These are phyloP conservation scores for Colletotrichum tabaci DNA, from an alignment of 2,329 filamentous ascomycete species.

Conservation along the genomic window DNA sequence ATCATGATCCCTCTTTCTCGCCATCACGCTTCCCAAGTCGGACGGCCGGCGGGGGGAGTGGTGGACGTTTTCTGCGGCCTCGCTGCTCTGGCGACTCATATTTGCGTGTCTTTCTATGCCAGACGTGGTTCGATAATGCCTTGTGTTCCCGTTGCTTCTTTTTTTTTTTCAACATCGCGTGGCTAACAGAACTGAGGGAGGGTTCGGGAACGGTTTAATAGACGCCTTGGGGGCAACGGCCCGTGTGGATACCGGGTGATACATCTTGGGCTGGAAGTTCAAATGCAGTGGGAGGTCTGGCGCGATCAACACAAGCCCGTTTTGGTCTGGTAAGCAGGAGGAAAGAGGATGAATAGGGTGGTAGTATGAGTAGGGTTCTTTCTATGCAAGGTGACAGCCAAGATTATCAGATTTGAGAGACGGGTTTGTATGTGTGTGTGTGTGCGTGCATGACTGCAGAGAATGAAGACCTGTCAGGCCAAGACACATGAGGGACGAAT, in stretches of 20 bases:
- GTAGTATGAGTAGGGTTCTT: background rate
- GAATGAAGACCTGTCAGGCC: background rate
- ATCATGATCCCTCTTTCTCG: background rate
- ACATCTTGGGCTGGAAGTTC: background rate
- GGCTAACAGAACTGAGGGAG: background rate
- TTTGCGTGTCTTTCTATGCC: background rate
- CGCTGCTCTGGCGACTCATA: background rate
- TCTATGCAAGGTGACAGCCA: background rate
- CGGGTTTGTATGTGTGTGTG: background rate
- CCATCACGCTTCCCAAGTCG: background rate
- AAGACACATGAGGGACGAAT: background rate
- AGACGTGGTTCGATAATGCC: background rate
- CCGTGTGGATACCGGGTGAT: background rate
- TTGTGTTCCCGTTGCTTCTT: background rate
- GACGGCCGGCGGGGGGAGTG: background rate
- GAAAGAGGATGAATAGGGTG: background rate
- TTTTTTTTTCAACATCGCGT: background rate
- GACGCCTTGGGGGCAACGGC: background rate
- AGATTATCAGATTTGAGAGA: background rate
- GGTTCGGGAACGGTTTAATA: background rate
- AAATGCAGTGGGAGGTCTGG: conserved; percentile 1
- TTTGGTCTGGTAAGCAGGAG: background rate
- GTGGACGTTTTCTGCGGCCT: background rate
- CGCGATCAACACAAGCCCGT: background rate
- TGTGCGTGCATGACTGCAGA: background rate